These are phyloP conservation scores for sorghum (Sorghum bicolor) DNA, from an alignment of 176 grass and related monocot species.

Conservation along the genomic window Sorghum_bicolor_NCBIv3 NC_012873.2:63926501-63927000, in stretches of 20 bases:
- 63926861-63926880: background rate
- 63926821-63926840: background rate
- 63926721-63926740: background rate
- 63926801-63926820: accelerated
- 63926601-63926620: too few relatives aligned
- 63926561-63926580: too few relatives aligned
- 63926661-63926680: background rate
- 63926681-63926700: background rate
- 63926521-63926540: too few relatives aligned
- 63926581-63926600: too few relatives aligned
- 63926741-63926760: background rate
- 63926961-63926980: too few relatives aligned
- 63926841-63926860: background rate
- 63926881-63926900: background rate
- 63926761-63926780: background rate
- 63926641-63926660: too few relatives aligned
- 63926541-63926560: too few relatives aligned
- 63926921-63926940: background rate
- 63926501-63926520: too few relatives aligned
- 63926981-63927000: too few relatives aligned
- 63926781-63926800: too few relatives aligned
- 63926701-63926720: background rate
- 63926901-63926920: background rate
- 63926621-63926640: too few relatives aligned
- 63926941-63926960: too few relatives aligned